Evolutionary conservation across 257 asterid species (phyloP).

Genomic region (Scutellaria galericulata): DNA sequence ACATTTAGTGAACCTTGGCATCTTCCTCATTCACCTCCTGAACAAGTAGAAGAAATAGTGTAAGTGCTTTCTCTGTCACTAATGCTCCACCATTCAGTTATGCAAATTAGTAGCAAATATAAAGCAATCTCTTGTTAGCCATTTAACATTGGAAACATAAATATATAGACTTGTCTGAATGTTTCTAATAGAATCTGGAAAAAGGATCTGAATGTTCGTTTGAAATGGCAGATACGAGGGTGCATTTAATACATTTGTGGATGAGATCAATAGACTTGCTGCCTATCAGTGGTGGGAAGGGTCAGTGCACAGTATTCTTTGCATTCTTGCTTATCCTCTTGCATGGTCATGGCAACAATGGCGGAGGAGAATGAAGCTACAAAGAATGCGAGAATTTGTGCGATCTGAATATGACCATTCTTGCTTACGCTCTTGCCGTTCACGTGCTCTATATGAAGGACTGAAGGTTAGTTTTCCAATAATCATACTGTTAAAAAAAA

Average conservation of each 20-base stretch:
- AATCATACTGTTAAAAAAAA: conserved; percentile 19
- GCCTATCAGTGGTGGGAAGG: conserved; percentile 99
- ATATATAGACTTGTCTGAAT: not conserved
- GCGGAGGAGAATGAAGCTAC: conserved; percentile 90
- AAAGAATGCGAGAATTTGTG: conserved; percentile 89
- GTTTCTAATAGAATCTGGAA: conserved; percentile 8
- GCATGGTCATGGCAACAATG: conserved; percentile 99
- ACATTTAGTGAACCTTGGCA: conserved; percentile 98
- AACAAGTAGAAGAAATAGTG: conserved; percentile 90
- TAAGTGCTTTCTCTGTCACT: conserved; percentile 48
- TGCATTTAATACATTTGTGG: conserved; percentile 86
- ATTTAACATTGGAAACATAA: not conserved
- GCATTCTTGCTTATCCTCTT: conserved; percentile 85
- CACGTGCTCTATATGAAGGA: conserved; percentile 98
- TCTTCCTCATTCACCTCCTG: conserved; percentile 98
- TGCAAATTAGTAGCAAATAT: conserved; percentile 24
- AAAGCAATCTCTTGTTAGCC: conserved; percentile 10
- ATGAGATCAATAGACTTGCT: conserved; percentile 86
- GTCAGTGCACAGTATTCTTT: conserved; percentile 77
- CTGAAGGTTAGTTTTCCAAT: conserved; percentile 69
- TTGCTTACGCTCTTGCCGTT: conserved; percentile 98
- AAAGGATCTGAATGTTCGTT: not conserved
- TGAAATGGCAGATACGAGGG: conserved; percentile 77
- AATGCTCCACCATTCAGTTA: conserved; percentile 8
- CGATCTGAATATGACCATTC: conserved; percentile 98